These are phyloP conservation scores for Candida hispaniensis DNA, from an alignment of 805 yeast species.

Conservation along the genomic window DNA sequence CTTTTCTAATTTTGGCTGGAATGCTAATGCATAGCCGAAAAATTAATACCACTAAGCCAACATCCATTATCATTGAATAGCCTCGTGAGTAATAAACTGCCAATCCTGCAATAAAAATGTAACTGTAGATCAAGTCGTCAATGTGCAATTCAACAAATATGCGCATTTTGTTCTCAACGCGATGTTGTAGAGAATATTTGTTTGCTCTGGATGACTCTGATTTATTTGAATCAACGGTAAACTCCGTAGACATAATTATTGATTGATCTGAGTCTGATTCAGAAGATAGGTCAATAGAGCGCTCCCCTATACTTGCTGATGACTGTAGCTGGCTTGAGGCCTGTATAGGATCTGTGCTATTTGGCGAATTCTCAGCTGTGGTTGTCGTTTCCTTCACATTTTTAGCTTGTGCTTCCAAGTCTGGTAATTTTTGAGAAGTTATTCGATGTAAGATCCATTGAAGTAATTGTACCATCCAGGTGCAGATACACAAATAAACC, in stretches of 20 bases:
- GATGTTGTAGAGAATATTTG: too few species aligned
- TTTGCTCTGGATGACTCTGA: too few species aligned
- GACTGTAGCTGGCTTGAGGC: too few species aligned
- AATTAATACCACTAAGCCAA: conserved; percentile 47
- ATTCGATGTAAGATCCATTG: conserved; percentile 3
- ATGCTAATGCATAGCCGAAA: conserved; percentile 40
- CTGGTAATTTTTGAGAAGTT: conserved; percentile 2
- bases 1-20: conserved; percentile 40
- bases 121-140: conserved; percentile 44
- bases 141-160: conserved; percentile 30
- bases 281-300: background rate
- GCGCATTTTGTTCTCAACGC: too few species aligned
- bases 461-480: conserved; percentile 4
- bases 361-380: background rate
- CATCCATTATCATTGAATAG: conserved; percentile 51
- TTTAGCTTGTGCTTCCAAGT: conserved; percentile 3
- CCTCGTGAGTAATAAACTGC: conserved; percentile 51
- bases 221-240: too few species aligned
- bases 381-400: background rate
- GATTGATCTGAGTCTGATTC: background rate
- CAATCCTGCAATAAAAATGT: conserved; percentile 43
- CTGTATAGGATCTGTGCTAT: background rate
- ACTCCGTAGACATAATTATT: too few species aligned
- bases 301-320: too few species aligned
- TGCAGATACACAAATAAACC: conserved; percentile 3